These are phyloP conservation scores for Hirschfeldia incana DNA, from an alignment of 345 rosid genomes.

Conservation along the genomic window DNA sequence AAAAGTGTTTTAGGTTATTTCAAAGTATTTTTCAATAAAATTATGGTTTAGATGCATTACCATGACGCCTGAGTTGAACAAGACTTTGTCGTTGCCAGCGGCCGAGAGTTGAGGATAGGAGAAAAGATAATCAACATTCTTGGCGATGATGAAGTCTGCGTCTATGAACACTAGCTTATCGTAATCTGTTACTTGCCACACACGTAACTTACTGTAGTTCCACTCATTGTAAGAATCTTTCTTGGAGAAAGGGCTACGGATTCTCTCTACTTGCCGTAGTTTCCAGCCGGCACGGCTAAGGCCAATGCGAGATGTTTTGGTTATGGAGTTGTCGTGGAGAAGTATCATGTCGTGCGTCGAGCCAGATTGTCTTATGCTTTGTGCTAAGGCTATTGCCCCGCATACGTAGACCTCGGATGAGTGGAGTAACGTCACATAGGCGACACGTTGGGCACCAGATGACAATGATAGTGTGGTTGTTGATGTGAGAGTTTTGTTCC, in stretches of 20 bases:
- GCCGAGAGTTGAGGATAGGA: slow-evolving; percentile 69
- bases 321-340: slow-evolving; percentile 60
- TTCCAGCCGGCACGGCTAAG: slow-evolving; percentile 68
- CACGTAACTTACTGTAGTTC: slow-evolving; percentile 80
- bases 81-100: slow-evolving; percentile 35
- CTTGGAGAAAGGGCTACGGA: slow-evolving; percentile 62
- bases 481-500: slow-evolving; percentile 22
- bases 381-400: slow-evolving; percentile 90
- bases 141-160: slow-evolving; percentile 60
- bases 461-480: slow-evolving; percentile 4
- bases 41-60: slow-evolving; percentile 29
- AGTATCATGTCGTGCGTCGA: slow-evolving; percentile 61
- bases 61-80: slow-evolving; percentile 92
- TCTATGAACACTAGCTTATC: slow-evolving; percentile 75
- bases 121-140: slow-evolving; percentile 61
- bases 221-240: slow-evolving; percentile 76
- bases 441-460: slow-evolving; percentile 40
- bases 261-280: slow-evolving; percentile 47
- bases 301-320: slow-evolving; percentile 44
- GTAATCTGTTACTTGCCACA: slow-evolving; percentile 65
- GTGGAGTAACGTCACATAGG: slow-evolving; percentile 76
- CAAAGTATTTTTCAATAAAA: too few species aligned
- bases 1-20: too few species aligned
- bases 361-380: slow-evolving; percentile 60
- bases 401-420: slow-evolving; percentile 85